Conservation (phyloP, 75 land plant genomes). For the Cunninghamia lanceolata region DNA sequence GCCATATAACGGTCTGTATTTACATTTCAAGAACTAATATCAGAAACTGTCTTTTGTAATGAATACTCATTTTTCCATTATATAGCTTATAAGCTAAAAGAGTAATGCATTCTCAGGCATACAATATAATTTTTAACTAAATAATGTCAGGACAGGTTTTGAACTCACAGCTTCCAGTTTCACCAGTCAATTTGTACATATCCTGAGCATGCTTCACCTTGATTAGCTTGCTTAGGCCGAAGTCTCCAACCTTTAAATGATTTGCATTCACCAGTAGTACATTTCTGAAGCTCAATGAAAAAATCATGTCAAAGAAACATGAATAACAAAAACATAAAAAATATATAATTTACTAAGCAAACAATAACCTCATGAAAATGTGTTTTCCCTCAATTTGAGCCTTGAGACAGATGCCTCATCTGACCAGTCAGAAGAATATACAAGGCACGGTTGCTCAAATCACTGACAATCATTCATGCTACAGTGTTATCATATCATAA, state of each 20-base stretch:
- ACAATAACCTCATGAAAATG: neutral
- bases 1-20: slow-evolving; percentile 65
- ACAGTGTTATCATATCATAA: neutral
- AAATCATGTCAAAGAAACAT: neutral
- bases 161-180: slow-evolving; percentile 91
- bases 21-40: neutral
- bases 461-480: neutral
- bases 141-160: neutral
- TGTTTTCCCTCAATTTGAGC: neutral
- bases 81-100: neutral
- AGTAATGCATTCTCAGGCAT: neutral
- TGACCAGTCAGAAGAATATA: neutral
- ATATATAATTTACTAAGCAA: neutral
- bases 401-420: slow-evolving; percentile 1
- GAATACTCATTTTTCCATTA: slow-evolving; percentile 4
- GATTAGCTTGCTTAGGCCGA: slow-evolving; percentile 94
- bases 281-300: slow-evolving; percentile 44
- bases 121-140: neutral
- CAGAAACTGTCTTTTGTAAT: neutral
- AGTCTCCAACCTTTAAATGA: slow-evolving; percentile 91
- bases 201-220: slow-evolving; percentile 75
- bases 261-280: slow-evolving; percentile 72
- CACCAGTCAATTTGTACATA: slow-evolving; percentile 94
- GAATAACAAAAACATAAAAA: neutral
- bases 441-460: neutral